Percentiles rank a stretch among this genome's conserved stretches.
Conservation (phyloP, 257 asterid species). For the Paraleonurus japonicus region DNA sequence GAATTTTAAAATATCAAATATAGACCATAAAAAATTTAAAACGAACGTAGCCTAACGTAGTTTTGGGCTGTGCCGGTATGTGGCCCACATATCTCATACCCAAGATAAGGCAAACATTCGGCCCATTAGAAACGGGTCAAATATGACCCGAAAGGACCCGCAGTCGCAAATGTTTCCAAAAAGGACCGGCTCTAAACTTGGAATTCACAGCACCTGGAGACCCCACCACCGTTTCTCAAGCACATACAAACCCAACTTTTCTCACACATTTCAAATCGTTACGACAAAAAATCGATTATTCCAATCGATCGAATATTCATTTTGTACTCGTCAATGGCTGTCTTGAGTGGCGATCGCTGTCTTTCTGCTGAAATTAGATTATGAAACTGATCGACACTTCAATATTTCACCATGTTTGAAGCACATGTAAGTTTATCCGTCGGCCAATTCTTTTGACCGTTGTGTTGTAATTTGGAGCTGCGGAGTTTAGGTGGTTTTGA, state of each 20-base stretch:
- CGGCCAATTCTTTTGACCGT: background rate
- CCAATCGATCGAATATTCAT: constrained; percentile 15
- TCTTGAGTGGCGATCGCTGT: constrained; percentile 31
- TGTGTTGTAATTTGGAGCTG: background rate
- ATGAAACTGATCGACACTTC: constrained; percentile 34
- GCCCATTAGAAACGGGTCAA: background rate
- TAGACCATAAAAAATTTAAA: too few relatives aligned
- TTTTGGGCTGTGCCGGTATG: too few relatives aligned
- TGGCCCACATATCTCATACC: background rate
- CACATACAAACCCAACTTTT: background rate
- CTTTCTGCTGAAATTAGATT: constrained; percentile 16
- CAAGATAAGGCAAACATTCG: background rate
- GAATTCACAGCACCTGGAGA: constrained; percentile 42
- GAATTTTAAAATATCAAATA: too few relatives aligned
- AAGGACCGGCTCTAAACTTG: constrained; percentile 26
- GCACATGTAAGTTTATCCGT: constrained; percentile 40
- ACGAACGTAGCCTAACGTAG: too few relatives aligned
- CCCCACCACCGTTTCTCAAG: constrained; percentile 32
- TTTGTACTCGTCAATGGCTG: constrained; percentile 27
- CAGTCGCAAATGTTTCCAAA: constrained; percentile 29
- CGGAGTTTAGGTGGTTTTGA: background rate
- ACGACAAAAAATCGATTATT: background rate
- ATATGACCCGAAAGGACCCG: background rate
- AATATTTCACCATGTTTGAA: constrained; percentile 44
- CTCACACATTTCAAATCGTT: constrained; percentile 11